These are phyloP conservation scores for Barnettozyma hawaiiensis DNA, from an alignment of 1,139 yeast species.

Conservation along the genomic window DNA sequence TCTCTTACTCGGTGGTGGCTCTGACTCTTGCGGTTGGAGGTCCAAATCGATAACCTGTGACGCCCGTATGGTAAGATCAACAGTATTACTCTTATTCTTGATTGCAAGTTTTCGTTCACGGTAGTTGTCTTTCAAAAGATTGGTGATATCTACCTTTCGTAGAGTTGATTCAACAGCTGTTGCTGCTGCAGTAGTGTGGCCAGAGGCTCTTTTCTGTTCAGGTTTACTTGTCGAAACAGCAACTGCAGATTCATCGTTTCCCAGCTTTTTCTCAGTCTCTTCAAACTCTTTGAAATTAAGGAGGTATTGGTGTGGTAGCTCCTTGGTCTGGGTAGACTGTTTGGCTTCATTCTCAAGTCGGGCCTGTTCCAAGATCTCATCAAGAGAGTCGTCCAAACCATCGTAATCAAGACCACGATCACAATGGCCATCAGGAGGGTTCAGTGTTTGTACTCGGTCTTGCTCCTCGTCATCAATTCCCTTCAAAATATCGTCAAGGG, in stretches of 20 bases:
- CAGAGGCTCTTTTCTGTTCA: neutral
- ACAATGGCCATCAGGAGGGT: no score
- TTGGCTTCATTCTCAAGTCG: neutral
- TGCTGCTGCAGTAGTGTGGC: no score
- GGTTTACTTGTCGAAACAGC: neutral
- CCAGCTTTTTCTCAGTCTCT: conserved; percentile 18
- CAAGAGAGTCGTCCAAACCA: conserved; percentile 6
- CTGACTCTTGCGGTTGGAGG: neutral
- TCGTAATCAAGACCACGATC: conserved; percentile 1
- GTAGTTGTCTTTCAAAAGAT: conserved; percentile 36
- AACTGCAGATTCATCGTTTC: neutral
- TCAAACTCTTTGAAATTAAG: conserved; percentile 13
- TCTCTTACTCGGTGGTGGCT: neutral
- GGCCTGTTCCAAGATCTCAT: conserved; percentile 2
- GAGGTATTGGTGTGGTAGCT: conserved; percentile 1
- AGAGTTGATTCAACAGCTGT: neutral
- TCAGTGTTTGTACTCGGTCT: neutral
- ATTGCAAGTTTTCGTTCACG: conserved; percentile 7
- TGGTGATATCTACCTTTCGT: conserved; percentile 40
- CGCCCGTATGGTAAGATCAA: conserved; percentile 12
- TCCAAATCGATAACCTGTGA: conserved; percentile 18
- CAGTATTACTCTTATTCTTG: conserved; percentile 1
- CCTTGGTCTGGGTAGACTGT: neutral
- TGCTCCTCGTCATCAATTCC: neutral
- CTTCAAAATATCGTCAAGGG: neutral